A percentile compares a stretch with the other conserved stretches of the same genome.
phyloP scores from a whole-genome alignment of 441 rosid genomes.

The Populus hybrid region DNA sequence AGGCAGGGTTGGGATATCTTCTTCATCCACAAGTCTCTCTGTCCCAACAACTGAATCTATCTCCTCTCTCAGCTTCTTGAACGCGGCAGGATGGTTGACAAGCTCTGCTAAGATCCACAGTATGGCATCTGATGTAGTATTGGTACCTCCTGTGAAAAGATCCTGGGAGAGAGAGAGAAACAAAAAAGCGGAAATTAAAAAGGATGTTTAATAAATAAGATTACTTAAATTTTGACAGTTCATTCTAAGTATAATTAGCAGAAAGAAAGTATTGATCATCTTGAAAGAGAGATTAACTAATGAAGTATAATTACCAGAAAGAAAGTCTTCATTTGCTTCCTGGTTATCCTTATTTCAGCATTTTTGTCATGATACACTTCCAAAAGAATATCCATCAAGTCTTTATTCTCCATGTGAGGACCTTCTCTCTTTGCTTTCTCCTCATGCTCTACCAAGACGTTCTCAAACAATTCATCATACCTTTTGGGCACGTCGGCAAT shows the following conservation, averaged over 20 bases:
- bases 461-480: constrained; percentile 37
- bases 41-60: constrained; percentile 31
- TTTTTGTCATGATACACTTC: constrained; percentile 24
- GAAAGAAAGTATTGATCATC: too few species aligned
- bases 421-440: constrained; percentile 19
- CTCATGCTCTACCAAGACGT: constrained; percentile 38
- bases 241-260: too few species aligned
- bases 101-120: constrained; percentile 41
- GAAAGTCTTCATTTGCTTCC: constrained; percentile 33
- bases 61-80: constrained; percentile 33
- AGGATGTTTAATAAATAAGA: too few species aligned
- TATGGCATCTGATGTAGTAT: constrained; percentile 28
- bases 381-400: constrained; percentile 41
- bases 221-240: too few species aligned
- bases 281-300: too few species aligned
- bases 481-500: constrained; percentile 23
- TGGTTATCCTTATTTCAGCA: constrained; percentile 28
- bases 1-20: constrained; percentile 28
- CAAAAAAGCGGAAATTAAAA: too few species aligned
- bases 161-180: not conserved
- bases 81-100: constrained; percentile 34
- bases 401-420: constrained; percentile 11
- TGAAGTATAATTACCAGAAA: constrained; percentile 22
- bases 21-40: constrained; percentile 27
- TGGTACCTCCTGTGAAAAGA: constrained; percentile 17